Evolutionary conservation across 768 basidiomycete species (phyloP), one percentile per base, ranked within the genome.

Genomic region (Lactifluus volemus): DNA sequence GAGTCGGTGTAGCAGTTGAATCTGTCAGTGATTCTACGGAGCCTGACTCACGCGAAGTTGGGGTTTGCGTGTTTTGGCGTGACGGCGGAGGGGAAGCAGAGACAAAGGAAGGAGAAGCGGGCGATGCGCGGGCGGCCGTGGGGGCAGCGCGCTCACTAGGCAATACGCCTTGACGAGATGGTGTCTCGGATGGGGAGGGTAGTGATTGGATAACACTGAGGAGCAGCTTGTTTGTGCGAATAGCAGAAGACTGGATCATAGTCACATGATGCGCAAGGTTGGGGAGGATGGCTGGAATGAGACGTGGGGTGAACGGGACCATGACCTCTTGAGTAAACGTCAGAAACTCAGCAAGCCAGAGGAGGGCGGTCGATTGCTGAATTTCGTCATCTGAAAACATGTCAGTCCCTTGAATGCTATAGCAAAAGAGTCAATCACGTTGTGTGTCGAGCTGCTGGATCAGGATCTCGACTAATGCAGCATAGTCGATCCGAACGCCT

Each of bases 291-390:
- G 92, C 91, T 9, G 90, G 88, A 48, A 99, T 87, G 49, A 99
- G 84, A 44, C 92, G 85, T 1, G 97, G 94, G 0, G 93, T 92
- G 69, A 97, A 97, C 2, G 91, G 89, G 30, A 98, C 83, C 80
- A 98, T 91, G 56, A 95, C 92, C 70, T 94, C 91, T 56, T 89
- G 85, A 1, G 86, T 88, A 67, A 98, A 92, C 51, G 77, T 79
- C 36, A 98, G 76, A 73, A 98, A 93, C 65, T 94, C 92, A 6
- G 90, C 83, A 25, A 99, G 77, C 97, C 97, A 99, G 62, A 83
- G 79, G 15, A 99, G 79, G n/a, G 94, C 91, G 0, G 90, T 95
- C 0, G 90, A 91, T 67, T 97, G 92, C 65, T 97, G 94, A 32
- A 96, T 90, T 69, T 96, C 94, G 63, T 92, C 90, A 68, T 98